A percentile compares a stretch with the other conserved stretches of the same genome.
These are phyloP conservation scores for Zymoseptoria tritici DNA, from an alignment of 2,329 filamentous ascomycete species.

Conservation along the genomic window DNA sequence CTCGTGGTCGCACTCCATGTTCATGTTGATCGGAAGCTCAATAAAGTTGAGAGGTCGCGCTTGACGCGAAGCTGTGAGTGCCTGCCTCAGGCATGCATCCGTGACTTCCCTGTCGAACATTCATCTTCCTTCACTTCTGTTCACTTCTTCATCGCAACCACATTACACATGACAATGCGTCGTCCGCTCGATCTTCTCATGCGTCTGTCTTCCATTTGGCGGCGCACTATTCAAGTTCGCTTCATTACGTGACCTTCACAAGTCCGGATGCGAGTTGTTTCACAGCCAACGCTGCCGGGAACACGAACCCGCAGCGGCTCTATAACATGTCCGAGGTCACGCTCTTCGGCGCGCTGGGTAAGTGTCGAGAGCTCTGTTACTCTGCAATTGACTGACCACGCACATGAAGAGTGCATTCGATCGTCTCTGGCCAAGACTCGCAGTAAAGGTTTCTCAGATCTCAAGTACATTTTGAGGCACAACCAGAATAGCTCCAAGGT, in stretches of 20 bases:
- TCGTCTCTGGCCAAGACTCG: conserved; percentile 42
- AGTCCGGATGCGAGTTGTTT: not conserved
- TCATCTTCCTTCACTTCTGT: not conserved
- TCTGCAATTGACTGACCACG: conserved; percentile 4
- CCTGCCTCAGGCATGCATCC: not conserved
- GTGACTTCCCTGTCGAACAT: not conserved
- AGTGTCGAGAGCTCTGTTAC: conserved; percentile 9
- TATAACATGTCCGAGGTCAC: conserved; percentile 4
- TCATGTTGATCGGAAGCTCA: not conserved
- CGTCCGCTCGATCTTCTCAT: not conserved
- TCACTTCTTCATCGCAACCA: not conserved
- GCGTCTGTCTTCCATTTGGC: not conserved
- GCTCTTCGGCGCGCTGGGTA: conserved; percentile 9
- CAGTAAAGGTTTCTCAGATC: conserved; percentile 45
- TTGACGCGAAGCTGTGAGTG: not conserved
- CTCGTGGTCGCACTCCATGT: not conserved
- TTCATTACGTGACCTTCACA: not conserved
- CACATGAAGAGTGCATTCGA: conserved; percentile 30
- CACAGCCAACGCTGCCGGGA: not conserved
- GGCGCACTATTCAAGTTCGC: not conserved
- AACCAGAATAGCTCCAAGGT: conserved; percentile 40
- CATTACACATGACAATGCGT: not conserved
- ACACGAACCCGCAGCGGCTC: not conserved
- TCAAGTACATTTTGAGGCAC: conserved; percentile 50
- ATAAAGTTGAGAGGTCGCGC: not conserved